Base-by-base conservation (phyloP, 768 basidiomycete species). In the Suillus occidentalis region DNA sequence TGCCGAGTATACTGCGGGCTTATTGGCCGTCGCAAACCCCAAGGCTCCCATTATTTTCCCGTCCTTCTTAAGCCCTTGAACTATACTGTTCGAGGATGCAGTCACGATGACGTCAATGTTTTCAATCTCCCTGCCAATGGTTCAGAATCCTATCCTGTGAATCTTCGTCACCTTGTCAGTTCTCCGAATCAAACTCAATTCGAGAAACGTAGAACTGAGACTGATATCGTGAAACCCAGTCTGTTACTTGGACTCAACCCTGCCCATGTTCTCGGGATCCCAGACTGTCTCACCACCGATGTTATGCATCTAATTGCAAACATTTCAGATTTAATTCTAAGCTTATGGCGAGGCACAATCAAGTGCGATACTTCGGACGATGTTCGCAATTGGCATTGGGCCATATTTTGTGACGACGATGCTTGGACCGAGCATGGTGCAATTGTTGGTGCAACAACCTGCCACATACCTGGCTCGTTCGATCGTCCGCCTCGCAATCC, bases 251-350 rank as follows among this genome's bases (percentile, higher is more conserved):
- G 79, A 1, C 68, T 85, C 13, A 22, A 58, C 0, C 56, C 56
- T 0, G 28, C 45, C 0, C 60, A 42, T 3, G 72, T 62, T 0
- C 72, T 82, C 12, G 70, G 71, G 0, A 61, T 81, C 7, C 82
- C 82, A 0, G 36, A 56, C 0, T 74, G 72, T 37, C 83, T 83
- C 65, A 65, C 72, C 1, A 71, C 75, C 3, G 81, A 85, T 64
- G 25, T 76, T 0, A 85, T 85, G 82, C 81, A 83, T 66, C 69
- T 80, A 0, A 60, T 62, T 3, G 60, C 72, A 0, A 80, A 79
- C 45, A 16, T 76, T 0, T 60, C 67, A 0, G 72, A 78, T 14
- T 69, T 74, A 3, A 37, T 74, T 8, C 56, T 72, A 39, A 53
- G 63, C 3, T 69, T 76, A 7, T 76, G 74, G 71, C 65, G 68